Conservation (phyloP, 2,329 filamentous ascomycete genomes). For the Beauveria varroae region DNA sequence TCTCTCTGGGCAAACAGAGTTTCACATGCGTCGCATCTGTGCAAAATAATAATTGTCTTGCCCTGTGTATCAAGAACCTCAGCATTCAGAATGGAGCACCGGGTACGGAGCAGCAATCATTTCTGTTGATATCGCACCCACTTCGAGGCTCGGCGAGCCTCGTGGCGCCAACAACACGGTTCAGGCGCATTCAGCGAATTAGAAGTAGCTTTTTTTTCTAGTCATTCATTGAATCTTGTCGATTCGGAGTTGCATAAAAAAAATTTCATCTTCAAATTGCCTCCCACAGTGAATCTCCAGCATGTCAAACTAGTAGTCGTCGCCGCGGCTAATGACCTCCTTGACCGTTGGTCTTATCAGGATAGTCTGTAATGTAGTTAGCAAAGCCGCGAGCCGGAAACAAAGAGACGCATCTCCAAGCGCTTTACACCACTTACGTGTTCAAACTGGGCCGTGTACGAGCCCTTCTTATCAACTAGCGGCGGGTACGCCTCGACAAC, state of each 20-base stretch:
- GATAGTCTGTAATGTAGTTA: constrained; percentile 50
- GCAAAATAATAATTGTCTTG: neutral
- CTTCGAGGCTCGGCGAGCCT: neutral
- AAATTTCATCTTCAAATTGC: neutral
- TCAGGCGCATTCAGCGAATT: neutral
- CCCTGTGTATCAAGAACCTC: neutral
- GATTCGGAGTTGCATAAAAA: too few species aligned
- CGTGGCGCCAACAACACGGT: neutral
- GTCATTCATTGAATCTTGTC: neutral
- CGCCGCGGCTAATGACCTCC: constrained; percentile 79
- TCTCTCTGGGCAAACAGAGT: neutral
- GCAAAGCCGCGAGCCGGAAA: constrained; percentile 2
- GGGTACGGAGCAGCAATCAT: neutral
- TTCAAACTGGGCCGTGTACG: constrained; percentile 90
- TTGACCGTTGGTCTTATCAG: constrained; percentile 73
- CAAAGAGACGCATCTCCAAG: neutral
- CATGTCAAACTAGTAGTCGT: constrained; percentile 60
- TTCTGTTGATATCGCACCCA: neutral
- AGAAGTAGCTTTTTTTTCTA: neutral
- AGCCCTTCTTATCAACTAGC: constrained; percentile 85
- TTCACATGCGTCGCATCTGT: neutral
- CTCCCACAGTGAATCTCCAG: neutral
- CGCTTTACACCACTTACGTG: constrained; percentile 59
- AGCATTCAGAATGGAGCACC: neutral
- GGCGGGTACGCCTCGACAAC: constrained; percentile 90